These are phyloP conservation scores for Alnus glutinosa DNA, from an alignment of 306 rosid genomes.

Conservation along the genomic window DNA sequence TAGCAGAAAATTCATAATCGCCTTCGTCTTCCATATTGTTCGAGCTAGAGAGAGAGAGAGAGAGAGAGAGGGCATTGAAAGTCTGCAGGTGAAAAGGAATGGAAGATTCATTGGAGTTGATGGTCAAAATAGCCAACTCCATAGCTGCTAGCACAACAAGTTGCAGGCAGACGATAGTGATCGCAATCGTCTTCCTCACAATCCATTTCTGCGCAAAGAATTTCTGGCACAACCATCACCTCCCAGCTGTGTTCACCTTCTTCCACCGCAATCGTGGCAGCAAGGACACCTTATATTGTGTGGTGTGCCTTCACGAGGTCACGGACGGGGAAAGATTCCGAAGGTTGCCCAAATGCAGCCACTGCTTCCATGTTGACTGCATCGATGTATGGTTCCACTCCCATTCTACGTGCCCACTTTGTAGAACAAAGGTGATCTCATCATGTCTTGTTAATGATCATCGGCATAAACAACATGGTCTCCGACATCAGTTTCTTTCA, in stretches of 20 bases:
- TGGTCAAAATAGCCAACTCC: not conserved
- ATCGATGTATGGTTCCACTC: conserved; percentile 24
- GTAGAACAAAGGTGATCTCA: conserved; percentile 18
- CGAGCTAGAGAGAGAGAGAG: not conserved
- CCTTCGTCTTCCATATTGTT: not conserved
- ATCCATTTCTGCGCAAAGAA: not conserved
- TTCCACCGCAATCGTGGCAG: not conserved
- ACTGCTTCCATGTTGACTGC: conserved; percentile 25
- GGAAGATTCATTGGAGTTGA: not conserved
- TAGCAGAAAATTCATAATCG: not conserved
- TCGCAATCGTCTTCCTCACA: not conserved
- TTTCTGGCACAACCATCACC: not conserved
- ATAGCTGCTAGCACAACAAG: not conserved
- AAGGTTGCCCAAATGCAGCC: conserved; percentile 24
- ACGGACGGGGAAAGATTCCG: conserved; percentile 17
- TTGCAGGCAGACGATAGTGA: not conserved
- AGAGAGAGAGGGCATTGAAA: not conserved
- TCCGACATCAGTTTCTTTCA: conserved; percentile 1
- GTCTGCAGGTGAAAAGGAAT: not conserved
- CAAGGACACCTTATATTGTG: conserved; percentile 13
- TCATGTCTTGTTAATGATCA: not conserved
- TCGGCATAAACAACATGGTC: not conserved
- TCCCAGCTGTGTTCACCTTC: not conserved
- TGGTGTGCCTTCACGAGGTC: conserved; percentile 22
- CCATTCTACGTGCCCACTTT: conserved; percentile 22